Conservation (phyloP, 169 alveolate species). For the Cryptosporidium tyzzeri region DNA sequence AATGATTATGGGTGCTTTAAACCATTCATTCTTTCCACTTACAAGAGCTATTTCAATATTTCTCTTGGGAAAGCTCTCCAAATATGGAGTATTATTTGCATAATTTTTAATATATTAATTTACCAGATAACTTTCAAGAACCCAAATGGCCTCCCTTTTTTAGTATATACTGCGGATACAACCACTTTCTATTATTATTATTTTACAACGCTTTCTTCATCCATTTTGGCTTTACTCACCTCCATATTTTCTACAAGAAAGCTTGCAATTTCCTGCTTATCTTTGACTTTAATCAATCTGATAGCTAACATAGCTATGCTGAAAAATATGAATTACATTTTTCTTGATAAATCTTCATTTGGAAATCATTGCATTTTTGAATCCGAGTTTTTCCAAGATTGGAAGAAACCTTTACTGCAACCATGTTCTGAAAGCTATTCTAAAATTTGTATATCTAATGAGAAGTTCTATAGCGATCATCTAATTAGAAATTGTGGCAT, state of each 20-base stretch:
- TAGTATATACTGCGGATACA: conserved; percentile 26
- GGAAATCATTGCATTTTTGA: conserved; percentile 48
- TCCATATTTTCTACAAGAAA: conserved; percentile 27
- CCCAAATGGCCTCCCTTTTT: conserved; percentile 6
- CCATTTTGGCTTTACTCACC: conserved; percentile 14
- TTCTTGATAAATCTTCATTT: conserved; percentile 16
- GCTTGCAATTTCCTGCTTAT: conserved; percentile 48
- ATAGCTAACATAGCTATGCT: conserved; percentile 11
- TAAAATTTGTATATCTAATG: conserved; percentile 40
- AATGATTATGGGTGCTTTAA: background rate
- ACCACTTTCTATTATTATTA: conserved; percentile 1
- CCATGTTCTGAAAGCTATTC: conserved; percentile 26
- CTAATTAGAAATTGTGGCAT: conserved; percentile 26
- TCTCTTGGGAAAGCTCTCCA: conserved; percentile 30
- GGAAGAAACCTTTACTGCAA: conserved; percentile 44
- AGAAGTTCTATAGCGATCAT: background rate
- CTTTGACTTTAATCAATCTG: conserved; percentile 12
- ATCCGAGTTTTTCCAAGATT: conserved; percentile 19
- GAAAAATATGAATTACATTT: background rate
- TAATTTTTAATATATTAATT: conserved; percentile 17
- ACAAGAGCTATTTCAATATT: conserved; percentile 13
- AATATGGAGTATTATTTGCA: conserved; percentile 49
- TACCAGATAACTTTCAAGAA: conserved; percentile 2
- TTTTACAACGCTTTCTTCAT: conserved; percentile 22
- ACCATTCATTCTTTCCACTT: conserved; percentile 41